Evolutionary conservation across 192 early-diverging fungal species (phyloP).

Genomic region (Coemansia sp.): DNA sequence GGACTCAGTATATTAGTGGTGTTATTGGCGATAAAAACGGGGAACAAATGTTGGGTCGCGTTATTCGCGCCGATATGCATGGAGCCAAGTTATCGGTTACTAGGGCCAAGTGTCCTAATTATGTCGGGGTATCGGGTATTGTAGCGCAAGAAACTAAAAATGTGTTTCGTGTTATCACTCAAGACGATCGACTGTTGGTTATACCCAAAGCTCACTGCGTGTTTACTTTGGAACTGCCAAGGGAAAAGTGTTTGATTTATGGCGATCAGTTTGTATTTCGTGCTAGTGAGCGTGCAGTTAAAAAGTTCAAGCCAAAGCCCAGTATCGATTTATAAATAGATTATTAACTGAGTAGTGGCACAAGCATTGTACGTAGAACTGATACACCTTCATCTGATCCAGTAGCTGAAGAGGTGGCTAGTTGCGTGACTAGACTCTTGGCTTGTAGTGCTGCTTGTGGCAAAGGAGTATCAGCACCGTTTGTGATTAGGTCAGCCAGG

Average conservation of each 20-base stretch:
- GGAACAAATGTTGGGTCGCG: slow-evolving; percentile 13
- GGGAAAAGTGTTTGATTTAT: slow-evolving; percentile 62
- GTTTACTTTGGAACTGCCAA: slow-evolving; percentile 52
- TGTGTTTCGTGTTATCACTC: slow-evolving; percentile 76
- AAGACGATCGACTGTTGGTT: slow-evolving; percentile 60
- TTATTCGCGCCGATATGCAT: slow-evolving; percentile 83
- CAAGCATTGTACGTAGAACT: slow-evolving; percentile 10
- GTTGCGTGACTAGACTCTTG: slow-evolving; percentile 39
- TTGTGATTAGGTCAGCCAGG: slow-evolving; percentile 14
- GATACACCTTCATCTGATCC: slow-evolving; percentile 12
- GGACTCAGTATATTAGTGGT: slow-evolving; percentile 73
- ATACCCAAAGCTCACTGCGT: slow-evolving; percentile 73
- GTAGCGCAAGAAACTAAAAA: slow-evolving; percentile 88
- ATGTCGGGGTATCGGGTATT: slow-evolving; percentile 77
- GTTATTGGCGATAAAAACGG: slow-evolving; percentile 54
- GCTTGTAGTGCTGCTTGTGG: slow-evolving; percentile 46
- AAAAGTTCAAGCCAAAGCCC: slow-evolving; percentile 52
- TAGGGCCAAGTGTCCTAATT: slow-evolving; percentile 74
- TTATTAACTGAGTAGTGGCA: slow-evolving; percentile 1
- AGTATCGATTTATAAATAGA: slow-evolving; percentile 28
- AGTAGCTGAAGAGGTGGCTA: neutral
- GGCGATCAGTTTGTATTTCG: slow-evolving; percentile 76
- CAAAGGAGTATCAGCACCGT: slow-evolving; percentile 21
- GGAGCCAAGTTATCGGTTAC: slow-evolving; percentile 75
- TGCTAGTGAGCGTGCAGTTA: slow-evolving; percentile 71